Evolutionary conservation across 2,329 filamentous ascomycete species (phyloP), one percentile per base, ranked within the genome.

Genomic region (Trichophyton benhamiae): DNA sequence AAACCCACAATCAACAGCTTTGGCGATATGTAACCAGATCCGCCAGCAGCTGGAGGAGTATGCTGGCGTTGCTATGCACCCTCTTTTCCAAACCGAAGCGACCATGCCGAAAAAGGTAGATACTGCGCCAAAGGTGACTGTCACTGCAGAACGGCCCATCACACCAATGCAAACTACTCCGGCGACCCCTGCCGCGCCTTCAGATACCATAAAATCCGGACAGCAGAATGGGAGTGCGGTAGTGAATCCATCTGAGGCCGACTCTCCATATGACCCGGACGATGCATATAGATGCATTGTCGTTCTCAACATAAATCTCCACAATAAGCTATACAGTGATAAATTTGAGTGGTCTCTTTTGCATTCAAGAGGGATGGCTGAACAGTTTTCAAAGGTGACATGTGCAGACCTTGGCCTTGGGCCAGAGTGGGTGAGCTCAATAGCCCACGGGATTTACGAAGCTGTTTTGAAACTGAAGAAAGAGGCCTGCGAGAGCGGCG

Each of bases 271-370:
- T 69, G 95, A 95, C 71, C 91, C 90, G 3, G 91, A 96, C 71
- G 92, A 97, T 73, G 91, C 89, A 2, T 96, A 97, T 74, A 86
- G 94, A 57, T 97, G 94, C 72, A 87, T 97, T 68, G 86, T 99
- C 67, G 89, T 85, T 52, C 79, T 99, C 52, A 96, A 88, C 71
- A 88, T 99, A 69, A 96, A 96, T 70, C 81, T 97, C 22, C 86
- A 91, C 60, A 95, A 95, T 61, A 86, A 88, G 67, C 82, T 97
- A 11, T 97, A 96, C 74, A 95, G 89, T 2, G 94, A 99, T 79
- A 96, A 91, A 70, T 97, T 99, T 66, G 92, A 97, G 72, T 97
- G 92, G 92, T 97, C 92, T 3, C 79, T 99, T 20, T 80, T 96
- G 17, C 91, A 97, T 69, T 91, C 91, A 1, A 88, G 91, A 1